phyloP scores from a whole-genome alignment of 2,329 filamentous ascomycete species.

The Phoma herbarum region DNA sequence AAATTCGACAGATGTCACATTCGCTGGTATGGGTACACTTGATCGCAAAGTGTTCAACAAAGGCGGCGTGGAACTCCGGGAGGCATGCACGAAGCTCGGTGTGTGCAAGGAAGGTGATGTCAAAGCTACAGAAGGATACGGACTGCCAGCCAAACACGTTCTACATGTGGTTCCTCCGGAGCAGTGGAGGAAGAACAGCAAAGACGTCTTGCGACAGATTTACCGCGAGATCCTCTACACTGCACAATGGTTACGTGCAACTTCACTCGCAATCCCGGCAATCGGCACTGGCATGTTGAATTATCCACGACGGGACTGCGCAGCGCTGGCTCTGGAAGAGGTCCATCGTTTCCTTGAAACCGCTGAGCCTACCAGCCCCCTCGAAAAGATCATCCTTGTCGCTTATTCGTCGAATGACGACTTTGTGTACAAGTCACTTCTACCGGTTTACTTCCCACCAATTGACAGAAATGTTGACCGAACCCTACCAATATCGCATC shows the following conservation, averaged over 20 bases:
- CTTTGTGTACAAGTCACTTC: constrained; percentile 41
- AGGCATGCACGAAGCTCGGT: constrained; percentile 36
- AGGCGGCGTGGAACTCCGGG: constrained; percentile 36
- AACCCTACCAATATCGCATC: constrained; percentile 14
- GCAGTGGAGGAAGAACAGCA: constrained; percentile 33
- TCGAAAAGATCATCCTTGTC: constrained; percentile 45
- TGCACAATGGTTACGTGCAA: constrained; percentile 36
- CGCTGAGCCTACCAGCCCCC: constrained; percentile 23
- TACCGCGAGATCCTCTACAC: constrained; percentile 41
- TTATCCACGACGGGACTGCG: constrained; percentile 40
- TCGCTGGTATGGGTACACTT: constrained; percentile 42
- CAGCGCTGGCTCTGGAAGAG: constrained; percentile 46
- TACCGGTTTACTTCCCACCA: constrained; percentile 46
- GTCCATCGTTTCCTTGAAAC: constrained; percentile 44
- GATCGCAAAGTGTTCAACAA: constrained; percentile 44
- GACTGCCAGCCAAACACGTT: constrained; percentile 42
- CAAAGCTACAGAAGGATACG: constrained; percentile 37
- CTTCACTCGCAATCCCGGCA: constrained; percentile 45
- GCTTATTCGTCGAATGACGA: constrained; percentile 44
- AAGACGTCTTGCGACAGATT: constrained; percentile 38
- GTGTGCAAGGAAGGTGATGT: constrained; percentile 41
- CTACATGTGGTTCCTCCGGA: constrained; percentile 43
- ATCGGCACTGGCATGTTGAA: constrained; percentile 45
- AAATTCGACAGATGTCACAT: constrained; percentile 41
- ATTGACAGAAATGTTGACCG: constrained; percentile 25